Evolutionary conservation across 768 basidiomycete species (phyloP).

Genomic region (Asterophora parasitica): DNA sequence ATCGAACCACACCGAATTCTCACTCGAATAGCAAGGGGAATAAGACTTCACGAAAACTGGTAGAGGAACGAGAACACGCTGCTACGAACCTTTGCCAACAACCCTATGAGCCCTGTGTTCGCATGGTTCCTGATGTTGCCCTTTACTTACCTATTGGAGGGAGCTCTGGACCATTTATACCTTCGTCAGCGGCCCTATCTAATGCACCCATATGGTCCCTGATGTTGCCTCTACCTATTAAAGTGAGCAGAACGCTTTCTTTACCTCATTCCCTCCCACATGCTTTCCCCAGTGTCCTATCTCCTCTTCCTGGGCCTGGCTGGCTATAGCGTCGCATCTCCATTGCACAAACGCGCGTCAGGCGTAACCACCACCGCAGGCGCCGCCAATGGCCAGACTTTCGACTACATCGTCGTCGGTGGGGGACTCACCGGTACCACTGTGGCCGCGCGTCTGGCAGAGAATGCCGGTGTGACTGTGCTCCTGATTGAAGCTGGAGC

Average conservation of each 20-base stretch:
- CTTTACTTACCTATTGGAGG: too few relatives aligned
- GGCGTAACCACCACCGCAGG: conserved; percentile 30
- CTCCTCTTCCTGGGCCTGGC: conserved; percentile 13
- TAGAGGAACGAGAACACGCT: too few relatives aligned
- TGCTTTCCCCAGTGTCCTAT: conserved; percentile 1
- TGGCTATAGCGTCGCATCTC: conserved; percentile 13
- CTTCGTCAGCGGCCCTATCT: background rate
- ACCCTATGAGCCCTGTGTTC: too few relatives aligned
- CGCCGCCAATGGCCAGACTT: conserved; percentile 31
- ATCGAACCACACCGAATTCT: too few relatives aligned
- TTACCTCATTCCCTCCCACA: conserved; percentile 1
- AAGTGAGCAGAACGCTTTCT: background rate
- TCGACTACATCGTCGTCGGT: conserved; percentile 43
- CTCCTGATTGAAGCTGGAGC: conserved; percentile 49
- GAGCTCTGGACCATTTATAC: too few relatives aligned
- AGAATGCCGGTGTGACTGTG: conserved; percentile 37
- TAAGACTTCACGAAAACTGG: too few relatives aligned
- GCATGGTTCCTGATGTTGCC: too few relatives aligned
- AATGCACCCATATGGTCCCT: background rate
- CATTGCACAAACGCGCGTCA: conserved; percentile 24
- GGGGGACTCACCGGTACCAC: conserved; percentile 44
- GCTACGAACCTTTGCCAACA: too few relatives aligned
- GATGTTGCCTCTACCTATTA: background rate
- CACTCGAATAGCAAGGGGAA: too few relatives aligned
- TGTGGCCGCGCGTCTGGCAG: conserved; percentile 43